A percentile compares a stretch with the other conserved stretches of the same genome.
Conservation (phyloP, 1,284 basidiomycete species). For the Cryptococcus sp. region DNA sequence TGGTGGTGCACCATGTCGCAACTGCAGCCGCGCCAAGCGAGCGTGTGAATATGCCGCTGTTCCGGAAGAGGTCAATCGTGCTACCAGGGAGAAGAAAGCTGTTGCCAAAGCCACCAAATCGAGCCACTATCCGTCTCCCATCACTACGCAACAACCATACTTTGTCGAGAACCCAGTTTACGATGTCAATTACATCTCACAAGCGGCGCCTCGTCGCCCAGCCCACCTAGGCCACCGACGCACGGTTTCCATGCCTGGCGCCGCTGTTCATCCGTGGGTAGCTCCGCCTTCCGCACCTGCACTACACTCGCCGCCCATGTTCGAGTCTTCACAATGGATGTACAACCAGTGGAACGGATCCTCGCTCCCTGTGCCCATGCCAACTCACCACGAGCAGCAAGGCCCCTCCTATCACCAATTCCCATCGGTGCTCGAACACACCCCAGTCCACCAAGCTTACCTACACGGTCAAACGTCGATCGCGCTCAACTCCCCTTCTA, state of each 20-base stretch:
- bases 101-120: conserved; percentile 41
- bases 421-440: conserved; percentile 37
- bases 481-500: background rate
- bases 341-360: conserved; percentile 32
- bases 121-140: conserved; percentile 17
- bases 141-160: conserved; percentile 33
- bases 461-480: conserved; percentile 10
- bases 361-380: conserved; percentile 24
- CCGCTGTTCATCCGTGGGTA: conserved; percentile 32
- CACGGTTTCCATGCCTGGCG: conserved; percentile 36
- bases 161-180: conserved; percentile 35
- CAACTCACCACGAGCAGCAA: conserved; percentile 5
- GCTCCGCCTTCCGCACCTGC: conserved; percentile 32
- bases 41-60: conserved; percentile 51
- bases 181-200: conserved; percentile 35
- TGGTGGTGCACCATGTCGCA: conserved; percentile 48
- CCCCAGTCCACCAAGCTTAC: conserved; percentile 22
- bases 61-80: conserved; percentile 50
- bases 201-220: conserved; percentile 23
- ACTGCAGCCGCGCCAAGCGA: conserved; percentile 49
- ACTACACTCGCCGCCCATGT: conserved; percentile 41
- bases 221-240: conserved; percentile 36
- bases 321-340: conserved; percentile 40
- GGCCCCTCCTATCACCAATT: conserved; percentile 11
- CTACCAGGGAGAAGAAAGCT: conserved; percentile 50